These are phyloP conservation scores for Leptographium galeiforme DNA, from an alignment of 2,329 filamentous ascomycete genomes.

Conservation along the genomic window DNA sequence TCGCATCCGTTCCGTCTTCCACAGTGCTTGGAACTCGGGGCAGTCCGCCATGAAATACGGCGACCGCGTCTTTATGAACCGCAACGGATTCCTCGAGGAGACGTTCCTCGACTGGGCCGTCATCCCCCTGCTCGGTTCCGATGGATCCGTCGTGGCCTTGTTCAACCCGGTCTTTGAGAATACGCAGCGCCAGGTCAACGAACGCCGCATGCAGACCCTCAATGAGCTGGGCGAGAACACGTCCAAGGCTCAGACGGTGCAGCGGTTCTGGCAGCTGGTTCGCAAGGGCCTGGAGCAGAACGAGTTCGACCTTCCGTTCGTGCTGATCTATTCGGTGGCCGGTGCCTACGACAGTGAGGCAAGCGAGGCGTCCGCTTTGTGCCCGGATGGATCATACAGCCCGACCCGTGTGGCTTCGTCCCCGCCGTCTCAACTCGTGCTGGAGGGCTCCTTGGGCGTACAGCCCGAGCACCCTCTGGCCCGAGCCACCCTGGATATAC, in stretches of 20 bases:
- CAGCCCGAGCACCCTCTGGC: conserved; percentile 49
- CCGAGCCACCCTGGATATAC: conserved; percentile 51
- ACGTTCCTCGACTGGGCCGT: conserved; percentile 76
- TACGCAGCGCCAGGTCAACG: conserved; percentile 63
- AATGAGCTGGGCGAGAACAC: conserved; percentile 67
- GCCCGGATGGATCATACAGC: conserved; percentile 61
- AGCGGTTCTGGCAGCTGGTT: conserved; percentile 60
- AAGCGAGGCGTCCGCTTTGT: conserved; percentile 58
- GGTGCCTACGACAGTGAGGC: conserved; percentile 36
- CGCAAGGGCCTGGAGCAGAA: conserved; percentile 58
- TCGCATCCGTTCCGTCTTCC: conserved; percentile 54
- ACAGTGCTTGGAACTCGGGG: conserved; percentile 52
- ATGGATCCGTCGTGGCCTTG: conserved; percentile 61
- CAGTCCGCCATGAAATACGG: conserved; percentile 79
- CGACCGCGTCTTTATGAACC: conserved; percentile 58
- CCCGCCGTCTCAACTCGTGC: conserved; percentile 43
- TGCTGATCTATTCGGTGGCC: conserved; percentile 58
- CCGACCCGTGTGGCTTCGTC: conserved; percentile 23
- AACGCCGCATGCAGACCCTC: conserved; percentile 66
- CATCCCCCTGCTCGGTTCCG: conserved; percentile 60
- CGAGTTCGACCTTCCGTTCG: conserved; percentile 63
- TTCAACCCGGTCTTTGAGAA: conserved; percentile 78
- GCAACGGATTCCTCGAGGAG: conserved; percentile 61
- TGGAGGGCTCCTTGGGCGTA: conserved; percentile 62
- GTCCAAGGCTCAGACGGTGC: conserved; percentile 56